Conservation (phyloP, 2,329 filamentous ascomycete species). For the Clonostachys sp. region DNA sequence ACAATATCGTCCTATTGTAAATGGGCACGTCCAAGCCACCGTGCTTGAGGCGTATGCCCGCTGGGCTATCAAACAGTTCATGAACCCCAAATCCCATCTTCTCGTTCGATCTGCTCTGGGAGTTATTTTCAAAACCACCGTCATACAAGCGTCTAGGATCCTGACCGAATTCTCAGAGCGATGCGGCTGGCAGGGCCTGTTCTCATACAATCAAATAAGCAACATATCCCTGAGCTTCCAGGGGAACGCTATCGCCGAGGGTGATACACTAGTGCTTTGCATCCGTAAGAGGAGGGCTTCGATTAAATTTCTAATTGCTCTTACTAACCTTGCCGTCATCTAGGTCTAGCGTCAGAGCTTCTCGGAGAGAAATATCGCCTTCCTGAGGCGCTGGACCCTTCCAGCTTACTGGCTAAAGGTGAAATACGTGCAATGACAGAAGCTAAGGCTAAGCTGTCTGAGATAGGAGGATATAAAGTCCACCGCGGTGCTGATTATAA, state of each 20-base stretch:
- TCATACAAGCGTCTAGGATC: background rate
- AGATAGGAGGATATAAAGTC: background rate
- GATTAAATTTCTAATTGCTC: background rate
- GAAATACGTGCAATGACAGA: conserved; percentile 6
- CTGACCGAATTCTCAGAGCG: conserved; percentile 14
- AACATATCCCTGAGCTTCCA: conserved; percentile 9
- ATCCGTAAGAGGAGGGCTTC: conserved; percentile 12
- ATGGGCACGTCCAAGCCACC: background rate
- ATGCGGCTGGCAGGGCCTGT: conserved; percentile 19
- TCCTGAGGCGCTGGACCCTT: conserved; percentile 4
- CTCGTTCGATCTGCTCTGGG: conserved; percentile 4
- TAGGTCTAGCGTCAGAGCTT: conserved; percentile 15
- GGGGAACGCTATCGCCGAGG: conserved; percentile 17
- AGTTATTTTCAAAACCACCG: conserved; percentile 5
- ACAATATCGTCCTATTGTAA: conserved; percentile 14
- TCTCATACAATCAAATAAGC: conserved; percentile 13
- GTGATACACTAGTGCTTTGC: conserved; percentile 15
- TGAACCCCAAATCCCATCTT: conserved; percentile 1
- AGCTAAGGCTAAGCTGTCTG: conserved; percentile 3
- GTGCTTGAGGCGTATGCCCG: conserved; percentile 8
- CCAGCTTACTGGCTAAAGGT: conserved; percentile 11
- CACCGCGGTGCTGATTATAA: conserved; percentile 12
- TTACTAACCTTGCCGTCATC: background rate
- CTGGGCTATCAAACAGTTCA: conserved; percentile 11
- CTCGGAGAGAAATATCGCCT: conserved; percentile 13